These are phyloP conservation scores for Lactuca saligna DNA, from an alignment of 129 eudicot genomes.

Conservation along the genomic window DNA sequence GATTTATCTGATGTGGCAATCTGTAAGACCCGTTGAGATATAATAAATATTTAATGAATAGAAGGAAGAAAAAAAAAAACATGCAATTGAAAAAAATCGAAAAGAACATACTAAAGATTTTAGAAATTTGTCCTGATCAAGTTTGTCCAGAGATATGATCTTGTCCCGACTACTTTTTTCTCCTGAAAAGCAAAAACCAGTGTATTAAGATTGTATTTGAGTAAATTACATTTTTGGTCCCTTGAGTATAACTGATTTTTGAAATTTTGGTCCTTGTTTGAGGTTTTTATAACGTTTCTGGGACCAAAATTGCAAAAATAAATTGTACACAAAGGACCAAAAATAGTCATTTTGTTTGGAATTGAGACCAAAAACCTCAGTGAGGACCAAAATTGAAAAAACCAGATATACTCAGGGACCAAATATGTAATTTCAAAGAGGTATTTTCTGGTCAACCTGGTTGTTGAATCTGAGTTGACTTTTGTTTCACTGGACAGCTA, in stretches of 20 bases:
- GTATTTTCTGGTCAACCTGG: slow-evolving; percentile 36
- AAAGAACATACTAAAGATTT: slow-evolving; percentile 45
- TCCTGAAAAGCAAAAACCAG: slow-evolving; percentile 44
- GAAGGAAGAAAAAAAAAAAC: background rate
- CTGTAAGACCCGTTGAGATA: slow-evolving; percentile 34
- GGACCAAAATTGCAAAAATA: no score
- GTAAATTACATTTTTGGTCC: background rate
- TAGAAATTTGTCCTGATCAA: slow-evolving; percentile 45
- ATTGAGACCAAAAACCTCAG: no score
- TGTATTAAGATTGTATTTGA: background rate
- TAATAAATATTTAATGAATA: no score
- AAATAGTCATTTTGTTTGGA: no score
- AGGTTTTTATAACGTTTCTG: no score
- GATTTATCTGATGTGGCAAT: slow-evolving; percentile 22
- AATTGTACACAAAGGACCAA: no score
- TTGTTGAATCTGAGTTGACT: slow-evolving; percentile 37
- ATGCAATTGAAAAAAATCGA: slow-evolving; percentile 9
- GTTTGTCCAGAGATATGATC: slow-evolving; percentile 28
- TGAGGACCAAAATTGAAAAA: background rate
- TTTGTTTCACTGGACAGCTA: slow-evolving; percentile 50
- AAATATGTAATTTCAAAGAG: background rate
- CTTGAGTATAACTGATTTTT: background rate
- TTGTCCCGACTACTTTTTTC: slow-evolving; percentile 27
- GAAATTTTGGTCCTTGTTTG: no score
- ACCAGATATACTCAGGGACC: background rate